phyloP scores from a whole-genome alignment of 1,284 basidiomycete species.

The Pascua guehoae region DNA sequence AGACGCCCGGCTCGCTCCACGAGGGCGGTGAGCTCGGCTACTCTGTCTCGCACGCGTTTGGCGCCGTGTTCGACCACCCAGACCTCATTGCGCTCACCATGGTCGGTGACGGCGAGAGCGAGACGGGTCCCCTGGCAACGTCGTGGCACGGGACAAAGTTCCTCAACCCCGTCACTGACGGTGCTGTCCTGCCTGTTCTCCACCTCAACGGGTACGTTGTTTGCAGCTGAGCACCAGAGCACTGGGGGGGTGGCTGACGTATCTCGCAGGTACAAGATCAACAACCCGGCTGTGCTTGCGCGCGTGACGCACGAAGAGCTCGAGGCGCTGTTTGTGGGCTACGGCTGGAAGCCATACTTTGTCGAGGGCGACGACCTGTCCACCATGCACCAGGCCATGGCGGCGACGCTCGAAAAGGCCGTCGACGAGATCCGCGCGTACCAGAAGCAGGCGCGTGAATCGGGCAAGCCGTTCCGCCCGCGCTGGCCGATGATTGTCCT shows the following conservation, averaged over 20 bases:
- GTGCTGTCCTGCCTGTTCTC: constrained; percentile 80
- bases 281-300: constrained; percentile 72
- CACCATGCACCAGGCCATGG: constrained; percentile 57
- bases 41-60: constrained; percentile 76
- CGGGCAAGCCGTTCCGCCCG: constrained; percentile 77
- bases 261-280: constrained; percentile 54
- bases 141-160: constrained; percentile 82
- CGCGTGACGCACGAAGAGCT: constrained; percentile 84
- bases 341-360: constrained; percentile 81
- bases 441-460: constrained; percentile 67
- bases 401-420: constrained; percentile 77
- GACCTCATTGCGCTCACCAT: constrained; percentile 69
- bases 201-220: constrained; percentile 62
- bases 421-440: constrained; percentile 69
- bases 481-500: constrained; percentile 81
- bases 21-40: constrained; percentile 89
- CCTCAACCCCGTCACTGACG: constrained; percentile 83
- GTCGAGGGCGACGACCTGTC: constrained; percentile 53
- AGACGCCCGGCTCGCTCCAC: constrained; percentile 81
- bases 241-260: too few relatives aligned
- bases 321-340: constrained; percentile 54
- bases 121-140: constrained; percentile 75
- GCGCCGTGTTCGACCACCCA: constrained; percentile 77
- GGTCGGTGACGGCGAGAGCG: constrained; percentile 81
- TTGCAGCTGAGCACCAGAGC: constrained; percentile 2